Conservation (phyloP, 176 grass and related monocot species). For the Avena atlantica region DNA sequence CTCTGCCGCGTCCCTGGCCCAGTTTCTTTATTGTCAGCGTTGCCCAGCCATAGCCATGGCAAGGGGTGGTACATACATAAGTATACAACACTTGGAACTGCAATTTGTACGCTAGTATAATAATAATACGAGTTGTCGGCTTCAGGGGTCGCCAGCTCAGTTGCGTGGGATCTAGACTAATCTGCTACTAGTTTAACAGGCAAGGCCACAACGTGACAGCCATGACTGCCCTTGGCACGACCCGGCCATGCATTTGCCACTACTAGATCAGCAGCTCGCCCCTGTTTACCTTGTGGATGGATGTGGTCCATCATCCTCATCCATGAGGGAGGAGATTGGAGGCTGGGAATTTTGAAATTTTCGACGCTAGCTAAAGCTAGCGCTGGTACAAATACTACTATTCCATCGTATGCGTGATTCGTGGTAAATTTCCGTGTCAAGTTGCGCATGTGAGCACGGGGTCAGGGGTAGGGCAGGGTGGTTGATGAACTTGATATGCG, state of each 20-base stretch:
- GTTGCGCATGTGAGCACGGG: constrained; percentile 39
- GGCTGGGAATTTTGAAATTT: background rate
- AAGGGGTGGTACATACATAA: background rate
- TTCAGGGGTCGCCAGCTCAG: background rate
- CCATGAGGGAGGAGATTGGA: no score
- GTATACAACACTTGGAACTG: background rate
- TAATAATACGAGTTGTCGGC: background rate
- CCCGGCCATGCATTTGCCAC: no score
- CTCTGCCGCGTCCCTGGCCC: background rate
- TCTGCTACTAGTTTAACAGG: constrained; percentile 17
- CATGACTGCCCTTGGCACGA: constrained; percentile 46
- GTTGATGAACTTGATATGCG: constrained; percentile 36
- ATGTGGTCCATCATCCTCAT: constrained; percentile 27
- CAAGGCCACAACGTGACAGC: constrained; percentile 21
- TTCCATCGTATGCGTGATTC: constrained; percentile 9
- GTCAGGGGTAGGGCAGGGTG: constrained; percentile 25
- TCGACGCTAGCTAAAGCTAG: background rate
- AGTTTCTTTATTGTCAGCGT: constrained; percentile 16
- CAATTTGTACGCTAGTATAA: constrained; percentile 11
- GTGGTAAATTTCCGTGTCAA: constrained; percentile 37
- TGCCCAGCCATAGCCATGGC: background rate
- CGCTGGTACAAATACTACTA: background rate
- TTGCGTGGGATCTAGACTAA: constrained; percentile 11
- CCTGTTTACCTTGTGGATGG: background rate
- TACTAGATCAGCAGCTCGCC: no score